Percentiles rank a stretch among this genome's conserved stretches.
Conservation (phyloP, 257 asterid species). For the Solanum clarkiae region DNA sequence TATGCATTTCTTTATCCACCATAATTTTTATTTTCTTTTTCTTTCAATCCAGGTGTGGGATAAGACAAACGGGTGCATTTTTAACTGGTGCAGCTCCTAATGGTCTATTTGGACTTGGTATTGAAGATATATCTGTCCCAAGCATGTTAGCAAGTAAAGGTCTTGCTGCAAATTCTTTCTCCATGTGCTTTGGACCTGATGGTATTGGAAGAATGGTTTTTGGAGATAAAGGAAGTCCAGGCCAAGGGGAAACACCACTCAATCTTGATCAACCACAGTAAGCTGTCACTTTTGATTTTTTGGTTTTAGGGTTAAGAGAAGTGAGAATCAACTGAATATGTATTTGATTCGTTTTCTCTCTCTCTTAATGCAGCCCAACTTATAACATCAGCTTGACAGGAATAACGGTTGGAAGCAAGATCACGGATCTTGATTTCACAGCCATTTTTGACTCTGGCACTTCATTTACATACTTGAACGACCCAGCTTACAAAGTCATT, state of each 20-base stretch:
- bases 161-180: constrained; percentile 75
- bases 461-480: constrained; percentile 76
- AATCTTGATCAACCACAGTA: constrained; percentile 51
- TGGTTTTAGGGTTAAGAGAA: background rate
- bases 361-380: constrained; percentile 40
- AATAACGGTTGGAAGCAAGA: constrained; percentile 43
- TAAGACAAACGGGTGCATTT: constrained; percentile 81
- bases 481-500: constrained; percentile 64
- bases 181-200: constrained; percentile 91
- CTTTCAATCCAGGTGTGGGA: constrained; percentile 70
- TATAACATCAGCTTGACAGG: constrained; percentile 73
- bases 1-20: background rate
- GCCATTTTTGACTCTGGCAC: constrained; percentile 94
- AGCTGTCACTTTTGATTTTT: constrained; percentile 12
- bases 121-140: constrained; percentile 64
- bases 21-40: background rate
- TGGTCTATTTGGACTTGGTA: constrained; percentile 92
- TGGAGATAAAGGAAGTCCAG: constrained; percentile 76
- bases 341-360: background rate
- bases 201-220: constrained; percentile 83
- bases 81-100: constrained; percentile 85
- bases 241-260: constrained; percentile 60
- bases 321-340: background rate
- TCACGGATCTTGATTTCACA: constrained; percentile 35
- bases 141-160: constrained; percentile 75